Evolutionary conservation across 257 asterid species (phyloP), one percentile per base, ranked within the genome.

Genomic region (Plectranthus barbatus): DNA sequence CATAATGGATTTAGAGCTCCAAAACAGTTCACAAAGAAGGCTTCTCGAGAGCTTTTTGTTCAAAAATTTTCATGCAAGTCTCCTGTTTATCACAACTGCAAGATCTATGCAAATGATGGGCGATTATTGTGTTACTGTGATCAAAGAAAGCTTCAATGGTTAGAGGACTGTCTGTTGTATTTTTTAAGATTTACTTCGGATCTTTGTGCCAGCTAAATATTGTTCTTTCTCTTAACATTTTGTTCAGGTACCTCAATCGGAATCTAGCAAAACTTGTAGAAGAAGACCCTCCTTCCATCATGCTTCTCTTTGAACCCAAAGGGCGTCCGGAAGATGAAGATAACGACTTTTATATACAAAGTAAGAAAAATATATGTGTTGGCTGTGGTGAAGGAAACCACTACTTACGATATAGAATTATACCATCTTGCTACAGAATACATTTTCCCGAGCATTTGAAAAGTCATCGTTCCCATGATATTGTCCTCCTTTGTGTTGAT

Each of bases 241-340:
- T 78, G 21, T 66, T 58, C 67, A 92, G 98, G 98, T 92, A 92
- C 74, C 66, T 92, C 56, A 79, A 41, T 52, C 72, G 99, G 55
- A 73, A 83, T 69, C 86, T 92, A 45, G 99, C 99, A n/a, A 89
- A 78, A 74, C 83, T 86, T 48, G 83, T 92, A 59, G 97, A 85
- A 44, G 81, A 83, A 31, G 85, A 89, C 66, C 97, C 96, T 73
- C 83, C 80, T 57, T 90, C 97, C 54, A 85, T 92, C 72, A 78
- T 76, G 80, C 97, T 92, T 50, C 91, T 87, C 62, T 92, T 92
- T 65, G 99, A 92, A 80, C 99, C 99, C 64, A 92, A 89, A 78
- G 99, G 99, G 26, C 96, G 96, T 14, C 99, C 97, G 34, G 97
- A 92, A 78, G 99, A 89, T 64, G 99, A 89, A 80, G 99, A 81